These are phyloP conservation scores for Vaccinium corymbosum DNA, from an alignment of 148 eudicot species.

Conservation along the genomic window DNA sequence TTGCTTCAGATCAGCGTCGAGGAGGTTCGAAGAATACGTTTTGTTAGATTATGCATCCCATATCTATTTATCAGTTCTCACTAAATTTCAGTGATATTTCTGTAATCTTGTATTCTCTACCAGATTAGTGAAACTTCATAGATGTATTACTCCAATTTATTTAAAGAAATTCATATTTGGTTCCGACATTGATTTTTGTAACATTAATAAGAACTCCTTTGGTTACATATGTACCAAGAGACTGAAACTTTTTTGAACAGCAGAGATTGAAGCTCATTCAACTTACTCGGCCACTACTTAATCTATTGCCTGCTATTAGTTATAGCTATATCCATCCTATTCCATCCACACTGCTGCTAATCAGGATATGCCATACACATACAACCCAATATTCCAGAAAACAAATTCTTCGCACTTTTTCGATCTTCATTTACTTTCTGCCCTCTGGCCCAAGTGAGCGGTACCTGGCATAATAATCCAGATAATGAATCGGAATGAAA, in stretches of 20 bases:
- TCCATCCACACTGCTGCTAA: neutral
- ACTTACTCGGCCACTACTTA: neutral
- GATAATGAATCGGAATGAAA: neutral
- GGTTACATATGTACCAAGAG: neutral
- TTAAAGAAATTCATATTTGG: neutral
- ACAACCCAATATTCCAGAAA: neutral
- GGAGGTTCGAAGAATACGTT: neutral
- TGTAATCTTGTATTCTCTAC: neutral
- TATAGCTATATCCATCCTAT: neutral
- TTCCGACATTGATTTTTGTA: neutral
- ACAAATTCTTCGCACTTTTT: neutral
- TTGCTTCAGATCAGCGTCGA: neutral
- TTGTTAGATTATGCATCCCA: neutral
- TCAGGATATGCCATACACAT: neutral
- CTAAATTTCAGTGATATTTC: neutral
- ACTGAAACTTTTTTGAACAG: neutral
- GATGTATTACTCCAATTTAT: neutral
- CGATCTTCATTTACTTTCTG: too few species aligned
- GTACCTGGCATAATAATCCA: neutral
- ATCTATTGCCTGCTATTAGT: neutral
- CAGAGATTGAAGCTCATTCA: neutral
- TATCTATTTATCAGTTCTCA: neutral
- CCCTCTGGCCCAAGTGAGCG: neutral
- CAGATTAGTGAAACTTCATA: neutral
- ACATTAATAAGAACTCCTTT: neutral